Percentiles rank a stretch among this genome's conserved stretches.
phyloP scores from a whole-genome alignment of 352 stramenopile genomes.

The Peronospora farinosa region DNA sequence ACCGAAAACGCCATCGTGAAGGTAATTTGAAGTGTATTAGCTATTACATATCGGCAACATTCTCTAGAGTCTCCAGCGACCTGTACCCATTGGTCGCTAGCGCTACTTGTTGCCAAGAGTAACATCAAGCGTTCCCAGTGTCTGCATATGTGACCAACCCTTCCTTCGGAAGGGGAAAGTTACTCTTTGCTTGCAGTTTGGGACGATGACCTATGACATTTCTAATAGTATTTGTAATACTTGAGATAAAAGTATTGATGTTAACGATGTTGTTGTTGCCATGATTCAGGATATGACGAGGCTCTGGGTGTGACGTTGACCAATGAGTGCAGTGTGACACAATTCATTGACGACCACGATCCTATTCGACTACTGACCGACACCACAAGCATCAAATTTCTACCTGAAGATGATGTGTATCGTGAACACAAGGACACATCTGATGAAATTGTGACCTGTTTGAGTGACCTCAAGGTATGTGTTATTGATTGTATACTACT shows the following conservation, averaged over 20 bases:
- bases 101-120: constrained; percentile 87
- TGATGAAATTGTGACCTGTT: constrained; percentile 68
- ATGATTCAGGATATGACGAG: constrained; percentile 88
- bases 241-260: neutral
- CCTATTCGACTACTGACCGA: constrained; percentile 94
- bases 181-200: constrained; percentile 49
- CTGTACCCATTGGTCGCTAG: constrained; percentile 71
- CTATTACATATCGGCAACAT: constrained; percentile 58
- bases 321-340: constrained; percentile 75
- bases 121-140: constrained; percentile 79
- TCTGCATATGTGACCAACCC: constrained; percentile 33
- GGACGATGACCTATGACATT: constrained; percentile 85
- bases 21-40: constrained; percentile 47
- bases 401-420: constrained; percentile 75
- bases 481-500: neutral
- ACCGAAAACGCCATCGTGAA: constrained; percentile 91
- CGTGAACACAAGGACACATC: constrained; percentile 69
- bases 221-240: constrained; percentile 8
- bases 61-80: constrained; percentile 87
- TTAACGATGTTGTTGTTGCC: neutral
- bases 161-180: constrained; percentile 18
- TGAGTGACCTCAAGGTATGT: constrained; percentile 91
- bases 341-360: constrained; percentile 87
- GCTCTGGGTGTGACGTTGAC: constrained; percentile 76
- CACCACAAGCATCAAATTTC: constrained; percentile 91